phyloP scores from a whole-genome alignment of 805 yeast species.

The Candida pseudoglaebosa region DNA sequence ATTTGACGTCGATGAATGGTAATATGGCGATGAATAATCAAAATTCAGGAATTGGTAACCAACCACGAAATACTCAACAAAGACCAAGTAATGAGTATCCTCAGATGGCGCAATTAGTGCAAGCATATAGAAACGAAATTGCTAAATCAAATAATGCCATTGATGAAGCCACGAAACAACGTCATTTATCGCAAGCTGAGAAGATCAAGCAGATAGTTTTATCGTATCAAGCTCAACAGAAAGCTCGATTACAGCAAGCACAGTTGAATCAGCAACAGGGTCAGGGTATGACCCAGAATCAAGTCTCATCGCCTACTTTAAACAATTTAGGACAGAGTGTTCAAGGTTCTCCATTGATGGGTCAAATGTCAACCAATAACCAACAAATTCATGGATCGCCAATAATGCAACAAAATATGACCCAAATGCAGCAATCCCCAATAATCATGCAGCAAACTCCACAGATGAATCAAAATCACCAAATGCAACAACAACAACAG shows the following conservation, averaged over 20 bases:
- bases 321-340: neutral
- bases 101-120: conserved; percentile 16
- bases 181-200: conserved; percentile 59
- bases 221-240: conserved; percentile 48
- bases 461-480: conserved; percentile 22
- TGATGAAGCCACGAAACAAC: conserved; percentile 57
- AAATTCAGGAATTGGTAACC: conserved; percentile 4
- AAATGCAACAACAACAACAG: conserved; percentile 7
- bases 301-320: neutral
- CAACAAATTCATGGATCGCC: neutral
- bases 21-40: conserved; percentile 3
- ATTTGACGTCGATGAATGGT: neutral
- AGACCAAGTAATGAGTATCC: conserved; percentile 7
- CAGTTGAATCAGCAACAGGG: conserved; percentile 9
- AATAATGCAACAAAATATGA: conserved; percentile 40
- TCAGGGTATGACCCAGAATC: neutral
- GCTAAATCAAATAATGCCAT: conserved; percentile 58
- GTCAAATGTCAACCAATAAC: neutral
- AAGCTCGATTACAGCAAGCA: conserved; percentile 13
- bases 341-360: neutral
- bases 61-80: conserved; percentile 1
- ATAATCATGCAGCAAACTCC: conserved; percentile 48
- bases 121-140: conserved; percentile 55
- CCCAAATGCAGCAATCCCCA: conserved; percentile 41
- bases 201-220: conserved; percentile 58